Base-by-base conservation (phyloP, 306 rosid species). In the Quercus bicolor region DNA sequence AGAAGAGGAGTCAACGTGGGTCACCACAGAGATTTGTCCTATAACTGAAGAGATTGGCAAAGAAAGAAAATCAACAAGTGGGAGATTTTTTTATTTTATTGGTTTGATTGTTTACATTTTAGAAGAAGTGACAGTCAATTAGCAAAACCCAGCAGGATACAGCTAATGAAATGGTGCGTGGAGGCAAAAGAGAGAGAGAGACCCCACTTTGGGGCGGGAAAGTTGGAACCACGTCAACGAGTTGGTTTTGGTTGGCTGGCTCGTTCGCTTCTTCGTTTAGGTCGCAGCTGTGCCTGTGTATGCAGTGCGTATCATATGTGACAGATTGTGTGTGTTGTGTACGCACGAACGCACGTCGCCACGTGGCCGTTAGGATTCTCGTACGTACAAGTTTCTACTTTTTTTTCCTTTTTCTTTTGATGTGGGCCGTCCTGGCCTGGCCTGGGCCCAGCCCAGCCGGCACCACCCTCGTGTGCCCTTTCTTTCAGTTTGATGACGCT, bases 391-490 rank as follows among this genome's bases (percentile, higher is more conserved):
- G 2, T 8, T 8, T 40, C 10, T 4, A 15, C 20, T 6, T 6
- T 34, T 34, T 34, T 28, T 7, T 10, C 3, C 1, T 65, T 7
- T 65, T 48, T 2, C 53, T 48, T 33, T n/a, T 1, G 16, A 9
- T 75, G 56, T 53, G 85, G 74, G 80, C 78, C 83, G 80, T 79
- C 76, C 68, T 33, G 71, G 51, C 85, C 83, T 68, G 53, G 68
- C 28, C 69, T 8, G 45, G 85, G 82, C 76, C 68, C 68, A 14
- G 26, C 85, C 79, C 73, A 73, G 69, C 28, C 70, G 48, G 66
- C 81, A 85, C 79, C 79, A 70, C 79, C 54, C 85, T 71, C 83
- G 81, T 72, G 88, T 62, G 81, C 45, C 60, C 72, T 37, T 76
- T 43, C 7, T 14, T 18, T 20, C 56, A 3, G 4, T 54, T 33